Percentiles rank a stretch among this genome's conserved stretches.
Evolutionary conservation across 176 grass and related monocot species (phyloP).

Genomic region (Aegilops longissima): DNA sequence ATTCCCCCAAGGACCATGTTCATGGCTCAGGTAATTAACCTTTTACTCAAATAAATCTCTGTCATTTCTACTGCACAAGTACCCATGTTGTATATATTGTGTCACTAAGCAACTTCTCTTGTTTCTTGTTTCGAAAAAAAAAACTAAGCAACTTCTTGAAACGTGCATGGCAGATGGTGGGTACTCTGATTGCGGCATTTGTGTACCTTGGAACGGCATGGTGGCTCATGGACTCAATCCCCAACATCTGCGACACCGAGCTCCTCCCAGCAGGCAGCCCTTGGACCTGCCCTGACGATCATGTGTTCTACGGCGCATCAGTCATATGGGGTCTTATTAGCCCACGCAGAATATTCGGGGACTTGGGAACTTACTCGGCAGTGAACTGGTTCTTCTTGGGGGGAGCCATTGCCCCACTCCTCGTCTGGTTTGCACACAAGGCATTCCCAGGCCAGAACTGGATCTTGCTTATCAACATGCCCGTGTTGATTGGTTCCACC

Average conservation of each 20-base stretch:
- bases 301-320: conserved; percentile 89
- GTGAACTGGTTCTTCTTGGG: conserved; percentile 94
- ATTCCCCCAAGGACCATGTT: conserved; percentile 94
- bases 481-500: conserved; percentile 61
- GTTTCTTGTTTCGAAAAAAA: too few species aligned
- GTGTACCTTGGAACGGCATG: conserved; percentile 77
- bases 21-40: conserved; percentile 78
- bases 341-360: conserved; percentile 84
- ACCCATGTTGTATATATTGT: not conserved
- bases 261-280: conserved; percentile 72
- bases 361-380: conserved; percentile 75
- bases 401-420: conserved; percentile 71
- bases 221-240: conserved; percentile 92
- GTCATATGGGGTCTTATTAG: conserved; percentile 95
- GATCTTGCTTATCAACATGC: conserved; percentile 92
- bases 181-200: conserved; percentile 67
- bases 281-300: conserved; percentile 88
- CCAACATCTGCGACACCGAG: conserved; percentile 71
- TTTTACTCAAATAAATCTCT: not conserved
- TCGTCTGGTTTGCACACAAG: conserved; percentile 79
- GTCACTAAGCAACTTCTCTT: not conserved
- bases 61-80: not conserved
- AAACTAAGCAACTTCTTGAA: not conserved
- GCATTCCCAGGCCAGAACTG: conserved; percentile 66
- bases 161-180: conserved; percentile 62